A percentile compares a stretch with the other conserved stretches of the same genome.
phyloP scores from a whole-genome alignment of 805 yeast genomes.

The Metschnikowia similis region DNA sequence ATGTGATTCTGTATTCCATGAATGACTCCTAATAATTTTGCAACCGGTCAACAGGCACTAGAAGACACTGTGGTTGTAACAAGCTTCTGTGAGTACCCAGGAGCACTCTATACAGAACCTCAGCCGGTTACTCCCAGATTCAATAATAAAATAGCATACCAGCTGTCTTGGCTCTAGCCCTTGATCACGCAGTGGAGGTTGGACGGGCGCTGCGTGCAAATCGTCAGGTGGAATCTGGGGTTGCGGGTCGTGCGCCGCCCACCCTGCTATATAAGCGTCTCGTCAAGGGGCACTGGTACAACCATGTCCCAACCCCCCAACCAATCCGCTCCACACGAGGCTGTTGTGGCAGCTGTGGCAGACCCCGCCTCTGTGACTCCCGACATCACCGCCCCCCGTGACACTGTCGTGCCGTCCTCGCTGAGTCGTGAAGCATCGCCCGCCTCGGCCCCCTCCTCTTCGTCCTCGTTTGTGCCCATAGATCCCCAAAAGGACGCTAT shows the following conservation, averaged over 20 bases:
- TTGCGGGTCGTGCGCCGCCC: slow-evolving; percentile 4
- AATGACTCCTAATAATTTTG: too few relatives aligned
- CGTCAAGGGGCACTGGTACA: not conserved
- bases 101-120: too few relatives aligned
- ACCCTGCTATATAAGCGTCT: not conserved
- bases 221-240: slow-evolving; percentile 1
- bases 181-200: too few relatives aligned
- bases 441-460: slow-evolving; percentile 21
- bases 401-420: too few relatives aligned
- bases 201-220: not conserved
- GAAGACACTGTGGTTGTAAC: too few relatives aligned
- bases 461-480: slow-evolving; percentile 35
- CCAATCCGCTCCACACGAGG: not conserved
- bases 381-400: not conserved
- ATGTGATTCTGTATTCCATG: too few relatives aligned
- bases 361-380: not conserved
- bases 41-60: too few relatives aligned
- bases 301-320: not conserved
- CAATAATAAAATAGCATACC: too few relatives aligned
- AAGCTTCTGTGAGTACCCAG: too few relatives aligned
- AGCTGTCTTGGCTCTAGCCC: too few relatives aligned
- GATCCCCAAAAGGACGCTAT: slow-evolving; percentile 40
- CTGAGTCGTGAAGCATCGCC: not conserved
- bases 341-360: not conserved
- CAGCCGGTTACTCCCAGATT: too few relatives aligned